These are phyloP conservation scores for Talaromyces stipitatus DNA, from an alignment of 495 filamentous ascomycete genomes.

Conservation along the genomic window DNA sequence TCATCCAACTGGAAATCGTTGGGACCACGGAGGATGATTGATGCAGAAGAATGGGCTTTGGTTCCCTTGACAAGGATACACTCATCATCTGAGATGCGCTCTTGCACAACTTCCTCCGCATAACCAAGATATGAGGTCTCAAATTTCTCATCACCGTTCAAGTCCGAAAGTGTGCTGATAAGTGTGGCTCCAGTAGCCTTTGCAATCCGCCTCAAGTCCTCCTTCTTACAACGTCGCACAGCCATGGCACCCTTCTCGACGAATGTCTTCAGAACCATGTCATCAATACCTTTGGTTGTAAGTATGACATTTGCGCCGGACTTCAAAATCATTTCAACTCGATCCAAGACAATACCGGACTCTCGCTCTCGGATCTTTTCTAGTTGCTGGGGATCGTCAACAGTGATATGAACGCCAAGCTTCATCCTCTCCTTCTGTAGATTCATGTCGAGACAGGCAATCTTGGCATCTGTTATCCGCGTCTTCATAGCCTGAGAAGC, in stretches of 20 bases:
- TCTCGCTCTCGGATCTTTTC: conserved; percentile 95
- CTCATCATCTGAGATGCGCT: conserved; percentile 97
- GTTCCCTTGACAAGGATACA: conserved; percentile 96
- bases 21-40: conserved; percentile 90
- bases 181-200: conserved; percentile 93
- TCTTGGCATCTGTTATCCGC: conserved; percentile 86
- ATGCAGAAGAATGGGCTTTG: conserved; percentile 85
- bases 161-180: conserved; percentile 83
- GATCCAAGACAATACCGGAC: conserved; percentile 84
- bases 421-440: conserved; percentile 99
- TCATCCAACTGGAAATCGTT: conserved; percentile 98
- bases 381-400: conserved; percentile 93
- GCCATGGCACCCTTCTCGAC: conserved; percentile 95
- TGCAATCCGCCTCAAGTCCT: conserved; percentile 91
- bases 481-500: conserved; percentile 98
- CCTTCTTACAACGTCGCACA: conserved; percentile 96
- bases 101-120: conserved; percentile 92
- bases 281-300: conserved; percentile 98
- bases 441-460: conserved; percentile 96
- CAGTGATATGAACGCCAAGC: conserved; percentile 94
- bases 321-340: conserved; percentile 95
- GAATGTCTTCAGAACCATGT: conserved; percentile 89
- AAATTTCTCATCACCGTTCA: conserved; percentile 97
- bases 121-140: conserved; percentile 80
- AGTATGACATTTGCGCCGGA: conserved; percentile 93